These are phyloP conservation scores for Phylloporus sp. DNA, from an alignment of 768 basidiomycete genomes.

Conservation along the genomic window DNA sequence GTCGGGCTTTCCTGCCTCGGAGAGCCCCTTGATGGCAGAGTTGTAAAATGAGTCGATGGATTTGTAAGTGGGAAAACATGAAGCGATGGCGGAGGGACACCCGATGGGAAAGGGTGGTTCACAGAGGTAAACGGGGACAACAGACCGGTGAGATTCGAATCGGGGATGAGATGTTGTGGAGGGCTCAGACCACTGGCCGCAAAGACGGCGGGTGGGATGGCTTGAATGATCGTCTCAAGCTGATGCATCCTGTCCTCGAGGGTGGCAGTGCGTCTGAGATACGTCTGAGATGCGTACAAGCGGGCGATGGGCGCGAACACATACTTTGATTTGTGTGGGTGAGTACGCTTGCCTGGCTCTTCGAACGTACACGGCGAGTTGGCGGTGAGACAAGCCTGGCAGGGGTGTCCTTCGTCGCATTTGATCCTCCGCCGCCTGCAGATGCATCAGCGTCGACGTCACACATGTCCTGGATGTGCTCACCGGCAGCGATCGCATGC, in stretches of 20 bases:
- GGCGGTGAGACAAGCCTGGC: slow-evolving; percentile 82
- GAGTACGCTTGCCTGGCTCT: slow-evolving; percentile 80
- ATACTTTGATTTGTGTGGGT: slow-evolving; percentile 86
- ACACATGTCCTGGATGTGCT: slow-evolving; percentile 26
- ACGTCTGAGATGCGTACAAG: slow-evolving; percentile 4
- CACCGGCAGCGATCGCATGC: slow-evolving; percentile 91
- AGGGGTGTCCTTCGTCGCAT: slow-evolving; percentile 87
- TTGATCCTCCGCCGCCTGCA: slow-evolving; percentile 76
- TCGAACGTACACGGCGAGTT: slow-evolving; percentile 83
- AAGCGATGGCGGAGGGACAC: slow-evolving; percentile 75
- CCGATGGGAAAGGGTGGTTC: slow-evolving; percentile 43
- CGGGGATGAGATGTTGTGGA: slow-evolving; percentile 31
- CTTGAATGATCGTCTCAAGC: slow-evolving; percentile 78
- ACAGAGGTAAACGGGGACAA: slow-evolving; percentile 38
- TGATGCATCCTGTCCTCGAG: slow-evolving; percentile 89
- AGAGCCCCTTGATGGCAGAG: slow-evolving; percentile 38
- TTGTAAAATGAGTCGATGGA: slow-evolving; percentile 74
- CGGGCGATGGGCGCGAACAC: slow-evolving; percentile 26
- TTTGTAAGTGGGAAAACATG: slow-evolving; percentile 77
- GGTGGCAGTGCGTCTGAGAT: slow-evolving; percentile 66
- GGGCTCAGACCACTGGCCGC: slow-evolving; percentile 49
- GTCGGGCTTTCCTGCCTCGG: slow-evolving; percentile 47
- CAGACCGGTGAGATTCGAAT: slow-evolving; percentile 32
- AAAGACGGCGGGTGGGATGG: slow-evolving; percentile 79
- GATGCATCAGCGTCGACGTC: not conserved